Base-by-base conservation (phyloP, 345 rosid species). In the Camelina neglecta region DNA sequence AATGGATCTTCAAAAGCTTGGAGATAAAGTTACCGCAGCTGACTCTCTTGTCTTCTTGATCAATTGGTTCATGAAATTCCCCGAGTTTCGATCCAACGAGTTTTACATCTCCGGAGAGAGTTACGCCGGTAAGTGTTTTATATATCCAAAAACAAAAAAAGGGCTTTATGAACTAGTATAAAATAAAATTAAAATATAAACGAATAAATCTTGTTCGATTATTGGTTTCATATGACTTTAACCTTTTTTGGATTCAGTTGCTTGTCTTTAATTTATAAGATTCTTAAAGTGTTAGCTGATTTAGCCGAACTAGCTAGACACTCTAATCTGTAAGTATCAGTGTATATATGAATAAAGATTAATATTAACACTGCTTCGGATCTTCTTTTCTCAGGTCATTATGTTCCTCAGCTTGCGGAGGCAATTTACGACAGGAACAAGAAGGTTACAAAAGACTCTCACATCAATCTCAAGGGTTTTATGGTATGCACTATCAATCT, bases 371-470 rank as follows among this genome's bases (percentile, higher is more conserved):
- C 31, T 39, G 18, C 54, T 56, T 57, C 11, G 5, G 18, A 36
- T 36, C 10, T 3, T 59, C 8, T 26, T 6, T n/a, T n/a, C 24
- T 38, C 42, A 91, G 97, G 97, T 67, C 96, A 92, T 51, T 90
- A 88, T 78, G 96, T 85, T 70, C 96, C 96, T n/a, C 96, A 92
- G 63, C 89, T 92, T 7, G 89, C 96, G 16, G 87, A 92, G 69
- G 73, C 80, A 23, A 87, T 92, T 42, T 79, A 78, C 65, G 86
- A 89, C 31, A 80, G 81, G 67, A 90, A 90, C 83, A 77, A 84
- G 76, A 71, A 54, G 23, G 83, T 75, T 11, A 49, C 41, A 64
- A 60, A 53, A 26, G 74, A 72, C 26, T 73, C 83, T 3, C 76
- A 65, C 69, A 90, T 92, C 65, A 90, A 92, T 65, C 83, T 92